Conservation (phyloP, 345 rosid species). For the Euphorbia pulcherrima region DNA sequence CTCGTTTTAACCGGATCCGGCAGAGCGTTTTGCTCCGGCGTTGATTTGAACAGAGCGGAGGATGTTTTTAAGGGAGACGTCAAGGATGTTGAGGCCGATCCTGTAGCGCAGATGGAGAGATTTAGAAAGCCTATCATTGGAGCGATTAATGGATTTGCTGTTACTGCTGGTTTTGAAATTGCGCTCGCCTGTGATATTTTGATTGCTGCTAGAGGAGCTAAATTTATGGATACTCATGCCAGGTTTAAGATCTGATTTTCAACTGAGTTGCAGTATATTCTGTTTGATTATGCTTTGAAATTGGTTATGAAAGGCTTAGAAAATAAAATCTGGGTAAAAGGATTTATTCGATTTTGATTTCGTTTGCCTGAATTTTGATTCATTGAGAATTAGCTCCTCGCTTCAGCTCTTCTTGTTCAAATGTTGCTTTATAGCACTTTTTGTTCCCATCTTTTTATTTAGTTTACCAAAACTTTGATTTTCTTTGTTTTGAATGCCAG, state of each 20-base stretch:
- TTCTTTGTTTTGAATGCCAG: too few species aligned
- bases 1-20: slow-evolving; percentile 72
- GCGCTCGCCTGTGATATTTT: slow-evolving; percentile 84
- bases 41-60: slow-evolving; percentile 82
- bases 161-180: slow-evolving; percentile 89
- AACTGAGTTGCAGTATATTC: background rate
- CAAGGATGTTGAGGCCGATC: slow-evolving; percentile 68
- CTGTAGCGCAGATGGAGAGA: slow-evolving; percentile 73
- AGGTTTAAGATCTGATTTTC: slow-evolving; percentile 33
- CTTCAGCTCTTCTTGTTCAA: too few species aligned
- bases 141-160: slow-evolving; percentile 77
- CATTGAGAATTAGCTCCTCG: too few species aligned
- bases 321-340: too few species aligned
- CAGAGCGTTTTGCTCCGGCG: slow-evolving; percentile 83
- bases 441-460: too few species aligned
- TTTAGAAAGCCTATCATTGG: slow-evolving; percentile 82
- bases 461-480: too few species aligned
- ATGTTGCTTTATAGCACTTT: too few species aligned
- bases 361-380: too few species aligned
- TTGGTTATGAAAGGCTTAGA: too few species aligned
- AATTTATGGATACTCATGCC: slow-evolving; percentile 85
- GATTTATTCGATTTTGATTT: too few species aligned
- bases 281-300: too few species aligned
- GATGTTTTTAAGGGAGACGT: slow-evolving; percentile 90
- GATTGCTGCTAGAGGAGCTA: slow-evolving; percentile 68